These are phyloP conservation scores for Zopfia rhizophila DNA, from an alignment of 2,329 filamentous ascomycete genomes.

Conservation along the genomic window DNA sequence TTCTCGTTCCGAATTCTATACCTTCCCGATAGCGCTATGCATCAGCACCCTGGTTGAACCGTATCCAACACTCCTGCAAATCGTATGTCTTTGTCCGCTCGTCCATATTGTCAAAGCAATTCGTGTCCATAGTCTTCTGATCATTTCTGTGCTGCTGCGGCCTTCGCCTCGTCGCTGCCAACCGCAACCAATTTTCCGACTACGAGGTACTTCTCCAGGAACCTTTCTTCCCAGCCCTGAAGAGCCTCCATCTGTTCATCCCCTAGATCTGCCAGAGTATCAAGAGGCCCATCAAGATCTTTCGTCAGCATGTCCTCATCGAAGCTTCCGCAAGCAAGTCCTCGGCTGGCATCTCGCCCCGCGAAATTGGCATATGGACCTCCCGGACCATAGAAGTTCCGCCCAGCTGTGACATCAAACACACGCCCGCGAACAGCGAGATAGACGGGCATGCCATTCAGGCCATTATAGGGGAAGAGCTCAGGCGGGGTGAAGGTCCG, in stretches of 20 bases:
- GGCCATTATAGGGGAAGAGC: conserved; percentile 87
- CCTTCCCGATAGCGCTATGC: neutral
- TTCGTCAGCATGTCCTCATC: conserved; percentile 95
- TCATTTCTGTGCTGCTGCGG: conserved; percentile 42
- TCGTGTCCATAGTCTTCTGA: neutral
- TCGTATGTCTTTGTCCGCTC: neutral
- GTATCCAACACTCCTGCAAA: neutral
- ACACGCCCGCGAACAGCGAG: conserved; percentile 90
- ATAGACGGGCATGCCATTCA: conserved; percentile 78
- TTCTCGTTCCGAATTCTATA: neutral
- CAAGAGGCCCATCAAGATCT: conserved; percentile 84
- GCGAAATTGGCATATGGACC: conserved; percentile 97
- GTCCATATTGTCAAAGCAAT: neutral
- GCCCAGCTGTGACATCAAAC: conserved; percentile 87
- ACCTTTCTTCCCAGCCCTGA: conserved; percentile 92
- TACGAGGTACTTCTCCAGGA: conserved; percentile 93
- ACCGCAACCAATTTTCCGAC: conserved; percentile 84
- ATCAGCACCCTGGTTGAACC: neutral
- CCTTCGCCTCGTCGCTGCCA: conserved; percentile 63
- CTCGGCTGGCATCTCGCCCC: conserved; percentile 87
- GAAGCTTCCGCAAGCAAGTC: conserved; percentile 90
- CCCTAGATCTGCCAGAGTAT: conserved; percentile 77
- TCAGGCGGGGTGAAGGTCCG: conserved; percentile 84
- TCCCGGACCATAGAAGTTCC: conserved; percentile 95
- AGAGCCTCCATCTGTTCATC: conserved; percentile 83